These are phyloP conservation scores for Primulina eburnea DNA, from an alignment of 257 asterid species.

Conservation along the genomic window DNA sequence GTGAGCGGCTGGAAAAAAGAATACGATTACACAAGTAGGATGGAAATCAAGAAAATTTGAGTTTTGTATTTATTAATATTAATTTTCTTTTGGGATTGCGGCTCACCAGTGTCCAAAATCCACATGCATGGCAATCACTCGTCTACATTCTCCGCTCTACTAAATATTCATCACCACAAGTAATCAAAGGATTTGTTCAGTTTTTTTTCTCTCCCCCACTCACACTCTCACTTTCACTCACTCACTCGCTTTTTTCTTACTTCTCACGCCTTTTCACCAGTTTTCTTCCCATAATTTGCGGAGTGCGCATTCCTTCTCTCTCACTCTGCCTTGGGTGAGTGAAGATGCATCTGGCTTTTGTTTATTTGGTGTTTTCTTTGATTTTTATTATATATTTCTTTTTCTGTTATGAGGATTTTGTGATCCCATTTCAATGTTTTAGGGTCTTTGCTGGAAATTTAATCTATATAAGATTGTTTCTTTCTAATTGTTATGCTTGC, in stretches of 20 bases:
- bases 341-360: slow-evolving; percentile 3
- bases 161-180: slow-evolving; percentile 36
- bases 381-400: no score
- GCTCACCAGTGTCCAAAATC: slow-evolving; percentile 42
- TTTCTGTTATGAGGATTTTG: neutral
- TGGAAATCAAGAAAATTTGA: neutral
- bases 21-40: neutral
- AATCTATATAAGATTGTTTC: neutral
- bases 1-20: neutral
- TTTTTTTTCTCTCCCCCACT: slow-evolving; percentile 15
- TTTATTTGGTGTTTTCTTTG: slow-evolving; percentile 10
- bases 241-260: neutral
- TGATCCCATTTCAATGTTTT: slow-evolving; percentile 15
- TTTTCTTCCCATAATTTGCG: neutral
- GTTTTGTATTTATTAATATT: neutral
- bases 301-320: neutral
- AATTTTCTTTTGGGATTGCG: neutral
- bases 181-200: slow-evolving; percentile 5
- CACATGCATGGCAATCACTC: slow-evolving; percentile 41
- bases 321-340: neutral
- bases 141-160: slow-evolving; percentile 36
- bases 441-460: slow-evolving; percentile 2
- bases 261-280: neutral
- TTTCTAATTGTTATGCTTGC: neutral
- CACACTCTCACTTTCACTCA: neutral